Evolutionary conservation across 2,329 filamentous ascomycete genomes (phyloP), one percentile per base, ranked within the genome.

Genomic region (Calonectria pseudoreteaudii): DNA sequence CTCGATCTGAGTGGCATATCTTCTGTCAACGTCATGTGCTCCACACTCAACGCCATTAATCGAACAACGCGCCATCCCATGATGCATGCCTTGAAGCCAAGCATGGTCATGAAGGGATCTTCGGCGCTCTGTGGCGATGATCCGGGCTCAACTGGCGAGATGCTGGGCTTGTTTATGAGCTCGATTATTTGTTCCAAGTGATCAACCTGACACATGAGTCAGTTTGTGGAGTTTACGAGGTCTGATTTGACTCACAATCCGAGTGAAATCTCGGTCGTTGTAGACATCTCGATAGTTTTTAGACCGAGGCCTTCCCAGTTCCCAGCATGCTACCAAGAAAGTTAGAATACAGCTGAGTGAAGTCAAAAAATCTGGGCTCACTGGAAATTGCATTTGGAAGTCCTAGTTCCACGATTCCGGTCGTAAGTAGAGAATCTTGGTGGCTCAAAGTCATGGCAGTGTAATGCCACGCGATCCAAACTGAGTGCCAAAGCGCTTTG

Each of bases 401-500:
- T 0, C 72, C 68, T n/a, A 64, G 30, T 34, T 74, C 72, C 11
- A 74, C 72, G 16, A 74, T 74, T 1, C 72, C 72, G 16, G 72
- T 74, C 8, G 68, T 71, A 31, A 74, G 50, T 11, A 74, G 64
- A 26, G 68, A 64, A 58, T 74, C 72, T n/a, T 74, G 72, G 11
- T 74, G 72, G 2, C 68, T 74, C 53, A 74, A 30, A 6, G 68
- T 74, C 23, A 74, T 68, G n/a, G 72, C 72, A 0, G 72, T 71
- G 34, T 74, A 74, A 38, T 74, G 72, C 72, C 72, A 74, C 6
- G 68, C 68, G 23, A 74, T 47, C 72, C 72, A 74, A 18, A 74
- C 72, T 0, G 72, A 74, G 44, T 74, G 56, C 72, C 72, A 74
- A 6, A 74, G 65, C 11, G 65, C 9, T 20, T 56, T 74, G 23